Percentiles rank a stretch among this genome's conserved stretches.
phyloP scores from a whole-genome alignment of 768 basidiomycete species.

The Sporobolomyces pararoseus region DNA sequence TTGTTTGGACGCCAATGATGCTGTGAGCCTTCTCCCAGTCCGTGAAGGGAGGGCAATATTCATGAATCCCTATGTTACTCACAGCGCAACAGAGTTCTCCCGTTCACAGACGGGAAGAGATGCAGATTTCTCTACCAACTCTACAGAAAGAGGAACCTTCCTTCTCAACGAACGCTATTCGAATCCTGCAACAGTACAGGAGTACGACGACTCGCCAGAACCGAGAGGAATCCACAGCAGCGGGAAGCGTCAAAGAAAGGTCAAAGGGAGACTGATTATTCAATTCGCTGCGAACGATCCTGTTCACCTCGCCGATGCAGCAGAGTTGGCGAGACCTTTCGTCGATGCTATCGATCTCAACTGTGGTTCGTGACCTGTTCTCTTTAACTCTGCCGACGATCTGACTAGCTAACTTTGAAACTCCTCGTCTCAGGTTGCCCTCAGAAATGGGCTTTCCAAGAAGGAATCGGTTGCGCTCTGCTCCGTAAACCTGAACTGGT shows the following conservation, averaged over 20 bases:
- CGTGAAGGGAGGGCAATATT: not conserved
- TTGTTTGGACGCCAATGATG: slow-evolving; percentile 56
- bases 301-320: slow-evolving; percentile 52
- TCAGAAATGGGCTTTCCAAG: slow-evolving; percentile 53
- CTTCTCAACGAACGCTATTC: slow-evolving; percentile 45
- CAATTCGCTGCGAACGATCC: slow-evolving; percentile 55
- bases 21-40: slow-evolving; percentile 42
- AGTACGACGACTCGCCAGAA: slow-evolving; percentile 17
- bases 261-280: slow-evolving; percentile 52
- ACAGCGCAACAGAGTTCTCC: slow-evolving; percentile 52
- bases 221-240: slow-evolving; percentile 4
- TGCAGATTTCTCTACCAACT: slow-evolving; percentile 52
- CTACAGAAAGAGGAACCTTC: slow-evolving; percentile 53
- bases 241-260: slow-evolving; percentile 41
- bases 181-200: not conserved
- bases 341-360: slow-evolving; percentile 56
- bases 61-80: not conserved
- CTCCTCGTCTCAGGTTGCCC: slow-evolving; percentile 54
- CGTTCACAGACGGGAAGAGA: slow-evolving; percentile 52
- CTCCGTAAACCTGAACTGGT: slow-evolving; percentile 54
- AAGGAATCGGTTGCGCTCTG: slow-evolving; percentile 54
- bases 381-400: not conserved
- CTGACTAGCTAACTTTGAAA: too few species aligned
- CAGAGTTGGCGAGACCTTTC: slow-evolving; percentile 52
- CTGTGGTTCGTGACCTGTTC: slow-evolving; percentile 47